phyloP scores from a whole-genome alignment of 2,329 filamentous ascomycete genomes.

The Fusarium annulatum region DNA sequence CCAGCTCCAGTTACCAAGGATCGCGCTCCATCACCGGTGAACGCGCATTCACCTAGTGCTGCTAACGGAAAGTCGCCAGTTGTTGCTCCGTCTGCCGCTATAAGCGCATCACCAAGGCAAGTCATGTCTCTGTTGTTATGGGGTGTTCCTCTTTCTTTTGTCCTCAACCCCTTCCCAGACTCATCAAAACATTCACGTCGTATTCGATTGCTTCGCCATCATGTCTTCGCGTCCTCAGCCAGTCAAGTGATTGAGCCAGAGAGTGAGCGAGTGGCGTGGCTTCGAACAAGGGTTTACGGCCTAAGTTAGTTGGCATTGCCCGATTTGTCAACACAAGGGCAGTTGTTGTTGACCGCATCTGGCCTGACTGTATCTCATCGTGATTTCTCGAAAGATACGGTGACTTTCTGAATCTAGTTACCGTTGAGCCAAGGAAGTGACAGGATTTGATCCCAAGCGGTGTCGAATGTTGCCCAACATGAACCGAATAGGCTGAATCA shows the following conservation, averaged over 20 bases:
- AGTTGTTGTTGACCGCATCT: slow-evolving; percentile 40
- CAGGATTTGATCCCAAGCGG: slow-evolving; percentile 3
- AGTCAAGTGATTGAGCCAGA: slow-evolving; percentile 36
- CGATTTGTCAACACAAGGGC: slow-evolving; percentile 37
- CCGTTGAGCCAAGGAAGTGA: not conserved
- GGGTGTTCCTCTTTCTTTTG: not conserved
- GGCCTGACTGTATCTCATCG: slow-evolving; percentile 37
- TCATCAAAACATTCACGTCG: slow-evolving; percentile 1
- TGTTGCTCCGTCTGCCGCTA: not conserved
- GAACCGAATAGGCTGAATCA: slow-evolving; percentile 17
- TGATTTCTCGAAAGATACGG: slow-evolving; percentile 23
- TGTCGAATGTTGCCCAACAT: slow-evolving; percentile 32
- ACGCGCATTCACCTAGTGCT: slow-evolving; percentile 14
- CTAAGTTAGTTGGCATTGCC: slow-evolving; percentile 41
- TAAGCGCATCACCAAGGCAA: slow-evolving; percentile 32
- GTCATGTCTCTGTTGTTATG: not conserved
- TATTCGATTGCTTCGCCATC: slow-evolving; percentile 21
- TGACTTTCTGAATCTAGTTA: slow-evolving; percentile 34
- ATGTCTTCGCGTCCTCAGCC: slow-evolving; percentile 31
- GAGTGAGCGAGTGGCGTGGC: slow-evolving; percentile 42
- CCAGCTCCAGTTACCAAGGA: slow-evolving; percentile 27
- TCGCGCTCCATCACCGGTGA: slow-evolving; percentile 31
- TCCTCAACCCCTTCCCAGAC: not conserved
- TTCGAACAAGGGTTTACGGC: slow-evolving; percentile 36
- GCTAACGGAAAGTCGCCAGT: slow-evolving; percentile 24